Conservation (phyloP, 306 rosid genomes). For the Parietaria judaica region DNA sequence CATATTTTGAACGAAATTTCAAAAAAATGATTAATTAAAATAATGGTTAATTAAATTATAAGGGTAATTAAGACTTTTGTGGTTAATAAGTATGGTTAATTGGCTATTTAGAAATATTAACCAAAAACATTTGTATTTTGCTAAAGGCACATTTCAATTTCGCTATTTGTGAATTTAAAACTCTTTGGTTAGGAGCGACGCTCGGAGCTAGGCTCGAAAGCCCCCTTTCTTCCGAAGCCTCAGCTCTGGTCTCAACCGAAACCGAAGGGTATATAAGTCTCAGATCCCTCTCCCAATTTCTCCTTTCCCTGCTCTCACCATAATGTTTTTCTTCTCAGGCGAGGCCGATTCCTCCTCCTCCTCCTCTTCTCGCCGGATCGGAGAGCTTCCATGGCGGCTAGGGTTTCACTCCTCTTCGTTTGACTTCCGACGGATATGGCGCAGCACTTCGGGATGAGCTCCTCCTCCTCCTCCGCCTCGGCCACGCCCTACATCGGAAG, state of each 20-base stretch:
- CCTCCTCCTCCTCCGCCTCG: constrained; percentile 18
- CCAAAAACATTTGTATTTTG: no score
- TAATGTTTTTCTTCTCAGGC: constrained; percentile 15
- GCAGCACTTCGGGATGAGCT: constrained; percentile 74
- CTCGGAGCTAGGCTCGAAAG: constrained; percentile 45
- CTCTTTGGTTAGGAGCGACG: constrained; percentile 33
- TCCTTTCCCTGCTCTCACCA: neutral
- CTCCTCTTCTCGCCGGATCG: neutral
- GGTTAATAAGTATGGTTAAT: no score
- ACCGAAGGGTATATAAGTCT: neutral
- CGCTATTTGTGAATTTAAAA: no score
- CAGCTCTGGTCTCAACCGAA: constrained; percentile 30
- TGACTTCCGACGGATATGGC: constrained; percentile 57
- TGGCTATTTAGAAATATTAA: no score
- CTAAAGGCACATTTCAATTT: no score
- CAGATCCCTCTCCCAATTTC: constrained; percentile 14
- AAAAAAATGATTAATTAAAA: no score
- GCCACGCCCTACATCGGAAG: constrained; percentile 70
- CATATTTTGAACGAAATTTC: no score
- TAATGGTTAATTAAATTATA: no score
- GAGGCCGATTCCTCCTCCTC: neutral
- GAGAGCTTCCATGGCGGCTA: neutral
- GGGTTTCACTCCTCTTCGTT: neutral
- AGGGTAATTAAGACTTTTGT: no score
- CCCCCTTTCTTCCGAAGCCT: constrained; percentile 25